These are phyloP conservation scores for Aeminium ludgeri DNA, from an alignment of 495 filamentous ascomycete genomes.

Conservation along the genomic window DNA sequence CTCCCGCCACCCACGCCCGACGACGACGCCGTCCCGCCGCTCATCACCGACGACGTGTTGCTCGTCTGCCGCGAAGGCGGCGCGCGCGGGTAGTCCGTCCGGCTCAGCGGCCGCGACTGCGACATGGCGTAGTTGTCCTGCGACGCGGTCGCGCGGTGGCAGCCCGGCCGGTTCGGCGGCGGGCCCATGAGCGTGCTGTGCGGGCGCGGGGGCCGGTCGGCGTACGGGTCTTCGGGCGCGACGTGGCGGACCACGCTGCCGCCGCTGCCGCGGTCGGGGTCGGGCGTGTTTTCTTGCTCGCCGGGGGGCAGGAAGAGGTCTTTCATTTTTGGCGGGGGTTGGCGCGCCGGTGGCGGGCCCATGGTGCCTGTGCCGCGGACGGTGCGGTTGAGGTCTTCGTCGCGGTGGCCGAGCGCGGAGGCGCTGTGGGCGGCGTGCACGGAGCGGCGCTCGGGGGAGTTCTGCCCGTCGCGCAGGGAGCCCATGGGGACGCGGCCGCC, in stretches of 20 bases:
- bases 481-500: conserved; percentile 49
- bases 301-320: conserved; percentile 53
- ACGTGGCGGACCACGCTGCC: conserved; percentile 64
- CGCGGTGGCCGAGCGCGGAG: background rate
- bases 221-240: conserved; percentile 70
- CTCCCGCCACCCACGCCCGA: conserved; percentile 59
- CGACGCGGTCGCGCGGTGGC: conserved; percentile 13
- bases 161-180: conserved; percentile 28
- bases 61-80: conserved; percentile 16
- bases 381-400: conserved; percentile 31
- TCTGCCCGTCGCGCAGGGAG: conserved; percentile 63
- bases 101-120: conserved; percentile 3
- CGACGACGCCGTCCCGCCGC: background rate
- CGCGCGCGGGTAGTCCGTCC: conserved; percentile 8
- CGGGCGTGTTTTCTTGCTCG: conserved; percentile 14
- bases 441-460: conserved; percentile 57
- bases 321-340: conserved; percentile 84
- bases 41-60: conserved; percentile 10
- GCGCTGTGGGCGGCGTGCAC: conserved; percentile 1
- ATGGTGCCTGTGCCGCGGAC: conserved; percentile 32
- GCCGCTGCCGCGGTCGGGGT: conserved; percentile 31
- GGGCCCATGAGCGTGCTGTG: conserved; percentile 27
- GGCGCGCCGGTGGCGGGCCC: conserved; percentile 44
- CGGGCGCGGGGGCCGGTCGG: conserved; percentile 41
- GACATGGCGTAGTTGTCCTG: conserved; percentile 2